A percentile compares a stretch with the other conserved stretches of the same genome.
These are phyloP conservation scores for Persicaria maculosa DNA, from an alignment of 148 eudicot genomes.

Conservation along the genomic window DNA sequence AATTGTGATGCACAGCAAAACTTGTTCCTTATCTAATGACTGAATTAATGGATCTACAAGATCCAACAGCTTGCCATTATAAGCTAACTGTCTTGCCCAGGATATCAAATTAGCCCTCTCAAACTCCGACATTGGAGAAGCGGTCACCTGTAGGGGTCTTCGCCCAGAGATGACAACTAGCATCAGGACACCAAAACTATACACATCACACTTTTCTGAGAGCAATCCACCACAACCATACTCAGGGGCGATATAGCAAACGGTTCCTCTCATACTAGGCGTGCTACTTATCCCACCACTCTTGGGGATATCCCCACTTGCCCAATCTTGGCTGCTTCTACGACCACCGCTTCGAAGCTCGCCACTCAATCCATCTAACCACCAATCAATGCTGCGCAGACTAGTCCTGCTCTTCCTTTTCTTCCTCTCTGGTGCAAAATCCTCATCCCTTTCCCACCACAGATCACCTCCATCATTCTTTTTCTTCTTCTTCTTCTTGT, in stretches of 20 bases:
- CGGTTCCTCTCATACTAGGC: conserved; percentile 98
- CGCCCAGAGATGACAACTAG: conserved; percentile 85
- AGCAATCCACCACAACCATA: conserved; percentile 69
- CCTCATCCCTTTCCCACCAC: conserved; percentile 93
- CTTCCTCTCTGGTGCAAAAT: conserved; percentile 54
- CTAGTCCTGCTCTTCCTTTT: conserved; percentile 65
- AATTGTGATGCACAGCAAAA: conserved; percentile 69
- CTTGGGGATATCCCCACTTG: conserved; percentile 66
- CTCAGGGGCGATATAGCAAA: conserved; percentile 94
- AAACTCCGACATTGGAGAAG: conserved; percentile 90
- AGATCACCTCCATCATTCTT: conserved; percentile 33
- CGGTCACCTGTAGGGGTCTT: conserved; percentile 79
- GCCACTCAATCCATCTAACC: conserved; percentile 87
- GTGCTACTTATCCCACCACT: conserved; percentile 95
- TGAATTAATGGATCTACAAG: conserved; percentile 62
- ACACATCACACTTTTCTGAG: conserved; percentile 85
- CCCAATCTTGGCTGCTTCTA: conserved; percentile 77
- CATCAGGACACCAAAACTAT: conserved; percentile 81
- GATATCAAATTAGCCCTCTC: conserved; percentile 93
- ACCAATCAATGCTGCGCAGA: conserved; percentile 79
- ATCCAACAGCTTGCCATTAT: conserved; percentile 72
- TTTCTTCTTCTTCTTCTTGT: conserved; percentile 41
- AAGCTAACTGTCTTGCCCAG: conserved; percentile 85
- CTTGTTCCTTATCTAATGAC: conserved; percentile 56
- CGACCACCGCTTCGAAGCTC: conserved; percentile 51